Base-by-base conservation (phyloP, 176 grass and related monocot genomes). In the Musa schizocarpa region DNA sequence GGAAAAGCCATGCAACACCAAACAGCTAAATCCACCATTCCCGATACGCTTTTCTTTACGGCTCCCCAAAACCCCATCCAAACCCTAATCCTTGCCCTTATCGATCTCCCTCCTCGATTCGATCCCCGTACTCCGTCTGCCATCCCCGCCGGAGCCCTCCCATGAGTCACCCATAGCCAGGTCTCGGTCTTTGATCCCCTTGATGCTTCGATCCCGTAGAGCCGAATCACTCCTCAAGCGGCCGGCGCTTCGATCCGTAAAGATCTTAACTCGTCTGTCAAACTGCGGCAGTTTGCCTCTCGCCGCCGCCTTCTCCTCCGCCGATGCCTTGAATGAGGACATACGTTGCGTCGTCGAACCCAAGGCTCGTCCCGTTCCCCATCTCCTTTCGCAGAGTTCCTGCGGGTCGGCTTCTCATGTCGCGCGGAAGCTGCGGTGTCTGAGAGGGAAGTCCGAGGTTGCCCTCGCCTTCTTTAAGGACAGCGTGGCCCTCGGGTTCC, bases 381-480 rank as follows among this genome's bases (percentile, higher is more conserved):
- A 34, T 34, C 8, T 1, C 13, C 34, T 25, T 34, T 26, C 4
- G 25, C 12, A 3, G 68, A 52, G 43, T 50, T 70, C 43, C 48
- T 70, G 11, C 43, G 12, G 17, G 74, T 77, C 86, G 59, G 74
- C 2, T 72, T 83, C 92, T 26, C 75, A 43, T 43, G 76, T 96
- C 43, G 55, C 79, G 55, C 63, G 76, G 57, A 81, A 34, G 0
- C 85, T 96, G 13, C 81, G 74, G 17, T 53, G 72, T 79, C 74
- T 96, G 11, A 61, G 65, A 66, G 75, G 22, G 34, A 81, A 79
- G 26, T 89, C 92, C 23, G 68, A 17, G 10, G 14, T 68, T 0
- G 89, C 89, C 3, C 84, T 92, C 19, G 80, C 82, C 55, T 96
- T 87, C 81, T 92, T 96, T 74, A 87, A 82, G 43, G 81, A 92